Percentiles rank a stretch among this genome's conserved stretches.
phyloP scores from a whole-genome alignment of 306 rosid species.

The Ceratonia siliqua region DNA sequence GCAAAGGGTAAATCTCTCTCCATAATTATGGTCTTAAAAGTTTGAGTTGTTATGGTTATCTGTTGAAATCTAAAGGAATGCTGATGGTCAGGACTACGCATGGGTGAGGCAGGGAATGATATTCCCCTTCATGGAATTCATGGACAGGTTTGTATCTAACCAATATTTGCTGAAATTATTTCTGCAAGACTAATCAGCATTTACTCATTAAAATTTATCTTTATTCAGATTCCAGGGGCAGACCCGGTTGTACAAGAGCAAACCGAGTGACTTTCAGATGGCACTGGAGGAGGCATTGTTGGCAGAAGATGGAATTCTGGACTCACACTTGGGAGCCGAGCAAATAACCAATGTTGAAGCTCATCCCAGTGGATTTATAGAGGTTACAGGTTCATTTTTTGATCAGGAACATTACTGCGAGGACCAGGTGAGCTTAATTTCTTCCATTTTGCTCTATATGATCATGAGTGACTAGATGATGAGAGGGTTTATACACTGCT shows the following conservation, averaged over 20 bases:
- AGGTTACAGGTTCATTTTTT: conserved; percentile 41
- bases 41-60: neutral
- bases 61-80: conserved; percentile 30
- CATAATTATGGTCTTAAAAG: neutral
- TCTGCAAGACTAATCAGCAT: conserved; percentile 6
- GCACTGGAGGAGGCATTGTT: conserved; percentile 91
- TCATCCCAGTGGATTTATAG: conserved; percentile 32
- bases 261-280: conserved; percentile 63
- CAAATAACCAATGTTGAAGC: conserved; percentile 39
- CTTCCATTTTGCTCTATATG: conserved; percentile 19
- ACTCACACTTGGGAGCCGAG: conserved; percentile 38
- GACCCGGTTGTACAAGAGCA: conserved; percentile 76
- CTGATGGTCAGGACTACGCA: conserved; percentile 70
- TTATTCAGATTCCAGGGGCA: conserved; percentile 75
- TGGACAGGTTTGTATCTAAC: conserved; percentile 69
- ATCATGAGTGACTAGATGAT: neutral
- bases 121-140: conserved; percentile 72
- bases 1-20: conserved; percentile 58
- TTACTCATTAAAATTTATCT: conserved; percentile 7
- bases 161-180: neutral
- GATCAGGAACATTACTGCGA: conserved; percentile 40
- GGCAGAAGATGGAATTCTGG: conserved; percentile 69
- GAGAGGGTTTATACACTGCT: conserved; percentile 10
- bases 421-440: conserved; percentile 47
- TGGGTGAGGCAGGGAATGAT: conserved; percentile 92